Conservation (phyloP, 176 grass and related monocot species). For the Paspalum vaginatum region DNA sequence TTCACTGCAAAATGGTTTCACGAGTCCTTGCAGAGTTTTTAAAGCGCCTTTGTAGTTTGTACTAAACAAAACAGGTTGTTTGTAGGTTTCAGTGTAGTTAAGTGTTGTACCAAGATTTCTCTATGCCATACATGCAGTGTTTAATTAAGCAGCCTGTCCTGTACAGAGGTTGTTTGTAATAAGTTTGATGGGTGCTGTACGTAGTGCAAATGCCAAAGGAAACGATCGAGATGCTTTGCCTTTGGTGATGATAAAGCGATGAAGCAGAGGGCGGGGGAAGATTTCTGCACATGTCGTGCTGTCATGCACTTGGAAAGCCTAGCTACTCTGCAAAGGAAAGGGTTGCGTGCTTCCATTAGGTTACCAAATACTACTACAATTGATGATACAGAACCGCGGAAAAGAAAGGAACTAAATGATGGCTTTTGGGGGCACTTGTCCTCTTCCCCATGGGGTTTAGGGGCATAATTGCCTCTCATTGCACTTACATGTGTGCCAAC, state of each 20-base stretch:
- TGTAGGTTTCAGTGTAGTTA: constrained; percentile 27
- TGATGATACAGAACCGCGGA: constrained; percentile 14
- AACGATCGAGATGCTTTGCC: constrained; percentile 51
- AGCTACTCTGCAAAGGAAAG: constrained; percentile 46
- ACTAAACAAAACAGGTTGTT: not conserved
- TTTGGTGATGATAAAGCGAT: constrained; percentile 48
- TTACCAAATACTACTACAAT: not conserved
- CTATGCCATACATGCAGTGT: not conserved
- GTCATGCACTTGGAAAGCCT: constrained; percentile 30
- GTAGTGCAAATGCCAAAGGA: constrained; percentile 29
- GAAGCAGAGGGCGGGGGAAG: constrained; percentile 44
- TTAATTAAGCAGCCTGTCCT: constrained; percentile 4
- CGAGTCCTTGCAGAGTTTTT: not conserved
- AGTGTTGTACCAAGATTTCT: not conserved
- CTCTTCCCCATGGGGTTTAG: constrained; percentile 36
- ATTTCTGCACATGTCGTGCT: constrained; percentile 70
- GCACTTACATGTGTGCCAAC: constrained; percentile 43
- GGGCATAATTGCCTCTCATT: constrained; percentile 47
- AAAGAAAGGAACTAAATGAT: constrained; percentile 30
- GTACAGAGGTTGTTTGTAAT: constrained; percentile 25
- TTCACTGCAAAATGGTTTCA: not conserved
- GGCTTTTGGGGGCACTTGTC: constrained; percentile 21
- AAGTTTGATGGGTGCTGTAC: constrained; percentile 21
- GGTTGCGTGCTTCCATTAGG: constrained; percentile 48
- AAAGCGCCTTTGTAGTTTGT: constrained; percentile 17